Conservation (phyloP, 208 protist genomes). For the Leishmania aethiopica region DNA sequence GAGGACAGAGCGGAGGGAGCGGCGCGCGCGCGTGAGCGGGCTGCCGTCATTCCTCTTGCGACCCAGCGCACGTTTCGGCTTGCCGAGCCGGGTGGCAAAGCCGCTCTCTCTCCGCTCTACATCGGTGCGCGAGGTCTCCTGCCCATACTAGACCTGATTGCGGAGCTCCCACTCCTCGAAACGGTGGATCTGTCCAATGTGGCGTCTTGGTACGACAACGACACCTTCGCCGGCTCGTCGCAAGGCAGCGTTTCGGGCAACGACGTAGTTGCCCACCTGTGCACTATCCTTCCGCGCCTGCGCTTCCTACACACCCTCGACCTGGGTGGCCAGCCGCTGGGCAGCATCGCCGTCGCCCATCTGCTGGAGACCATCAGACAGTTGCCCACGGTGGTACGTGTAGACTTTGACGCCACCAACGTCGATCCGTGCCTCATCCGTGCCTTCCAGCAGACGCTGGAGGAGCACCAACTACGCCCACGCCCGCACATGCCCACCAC, state of each 20-base stretch:
- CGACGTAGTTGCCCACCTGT: slow-evolving; percentile 52
- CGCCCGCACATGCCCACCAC: not conserved
- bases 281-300: slow-evolving; percentile 36
- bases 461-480: slow-evolving; percentile 13
- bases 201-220: slow-evolving; percentile 55
- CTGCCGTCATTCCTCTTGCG: slow-evolving; percentile 35
- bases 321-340: slow-evolving; percentile 54
- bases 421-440: slow-evolving; percentile 37
- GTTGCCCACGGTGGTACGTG: slow-evolving; percentile 28
- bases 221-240: slow-evolving; percentile 36
- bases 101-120: slow-evolving; percentile 27
- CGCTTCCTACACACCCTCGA: slow-evolving; percentile 46
- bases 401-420: slow-evolving; percentile 33
- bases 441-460: slow-evolving; percentile 36
- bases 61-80: slow-evolving; percentile 34
- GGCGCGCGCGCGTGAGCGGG: slow-evolving; percentile 6
- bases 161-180: slow-evolving; percentile 57
- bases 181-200: slow-evolving; percentile 66
- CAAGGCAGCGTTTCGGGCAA: slow-evolving; percentile 46
- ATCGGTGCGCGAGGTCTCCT: slow-evolving; percentile 71
- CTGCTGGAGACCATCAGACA: slow-evolving; percentile 38
- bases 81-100: not conserved
- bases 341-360: slow-evolving; percentile 43
- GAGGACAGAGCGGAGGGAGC: slow-evolving; percentile 26
- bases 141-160: slow-evolving; percentile 58